Percentiles rank a stretch among this genome's conserved stretches.
These are phyloP conservation scores for Micractinium sp. DNA, from an alignment of 139 green algal species.

Conservation along the genomic window DNA sequence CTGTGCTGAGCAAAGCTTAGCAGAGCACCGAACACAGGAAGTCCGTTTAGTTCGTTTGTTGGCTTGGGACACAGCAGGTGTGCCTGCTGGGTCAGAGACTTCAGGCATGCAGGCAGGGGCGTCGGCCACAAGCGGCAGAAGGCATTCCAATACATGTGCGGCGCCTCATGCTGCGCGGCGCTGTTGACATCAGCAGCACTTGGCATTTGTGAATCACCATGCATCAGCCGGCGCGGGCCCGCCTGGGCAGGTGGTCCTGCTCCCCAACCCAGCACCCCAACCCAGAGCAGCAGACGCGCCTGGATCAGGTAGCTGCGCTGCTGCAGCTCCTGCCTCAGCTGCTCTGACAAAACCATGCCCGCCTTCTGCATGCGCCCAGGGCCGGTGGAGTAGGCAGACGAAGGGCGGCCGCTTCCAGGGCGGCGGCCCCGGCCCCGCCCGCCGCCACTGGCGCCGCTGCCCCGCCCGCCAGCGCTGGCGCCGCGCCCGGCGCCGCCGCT, in stretches of 20 bases:
- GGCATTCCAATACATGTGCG: too few relatives aligned
- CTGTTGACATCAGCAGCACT: too few relatives aligned
- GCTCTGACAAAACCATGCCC: conserved; percentile 69
- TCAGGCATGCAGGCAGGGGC: too few relatives aligned
- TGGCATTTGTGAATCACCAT: too few relatives aligned
- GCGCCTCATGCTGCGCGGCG: too few relatives aligned
- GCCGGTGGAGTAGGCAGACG: conserved; percentile 20
- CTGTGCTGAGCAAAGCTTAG: neutral
- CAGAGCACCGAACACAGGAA: neutral
- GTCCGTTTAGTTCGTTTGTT: neutral
- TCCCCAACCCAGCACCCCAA: neutral
- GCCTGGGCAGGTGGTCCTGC: neutral
- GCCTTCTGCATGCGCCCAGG: conserved; percentile 54
- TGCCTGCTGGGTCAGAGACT: too few relatives aligned
- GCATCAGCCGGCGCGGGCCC: too few relatives aligned
- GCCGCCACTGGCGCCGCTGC: neutral
- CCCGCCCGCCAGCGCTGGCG: neutral
- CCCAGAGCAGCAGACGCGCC: conserved; percentile 53
- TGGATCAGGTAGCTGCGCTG: conserved; percentile 70
- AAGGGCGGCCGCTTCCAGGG: neutral
- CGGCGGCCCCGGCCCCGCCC: too few relatives aligned
- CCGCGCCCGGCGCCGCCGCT: conserved; percentile 19
- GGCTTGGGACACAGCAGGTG: too few relatives aligned
- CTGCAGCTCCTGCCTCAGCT: conserved; percentile 77
- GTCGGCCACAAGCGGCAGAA: too few relatives aligned